These are phyloP conservation scores for Skeletonema tropicum DNA, from an alignment of 108 stramenopile species.

Conservation along the genomic window DNA sequence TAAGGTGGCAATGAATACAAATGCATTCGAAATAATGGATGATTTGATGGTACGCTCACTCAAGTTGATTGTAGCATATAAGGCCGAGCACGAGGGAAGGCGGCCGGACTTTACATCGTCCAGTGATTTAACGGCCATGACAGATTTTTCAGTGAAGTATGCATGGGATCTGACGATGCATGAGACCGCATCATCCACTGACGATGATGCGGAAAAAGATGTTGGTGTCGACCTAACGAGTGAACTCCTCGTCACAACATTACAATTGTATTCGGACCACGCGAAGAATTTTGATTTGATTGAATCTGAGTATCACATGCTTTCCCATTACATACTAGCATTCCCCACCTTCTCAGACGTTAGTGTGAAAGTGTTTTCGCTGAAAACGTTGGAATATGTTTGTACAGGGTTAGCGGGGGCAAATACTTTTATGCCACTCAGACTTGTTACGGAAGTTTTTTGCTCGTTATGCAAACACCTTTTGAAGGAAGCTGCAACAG, in stretches of 20 bases:
- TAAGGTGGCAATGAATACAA: conserved; percentile 65
- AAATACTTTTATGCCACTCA: conserved; percentile 73
- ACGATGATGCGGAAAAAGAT: conserved; percentile 34
- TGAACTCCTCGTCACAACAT: conserved; percentile 79
- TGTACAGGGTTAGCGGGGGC: conserved; percentile 81
- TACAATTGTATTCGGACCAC: conserved; percentile 93
- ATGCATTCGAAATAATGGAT: conserved; percentile 80
- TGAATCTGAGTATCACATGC: conserved; percentile 78
- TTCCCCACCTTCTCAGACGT: conserved; percentile 85
- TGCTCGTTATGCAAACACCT: conserved; percentile 77
- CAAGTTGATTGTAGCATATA: conserved; percentile 65
- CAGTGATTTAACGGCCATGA: conserved; percentile 39
- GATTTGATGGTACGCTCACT: conserved; percentile 75
- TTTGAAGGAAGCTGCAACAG: conserved; percentile 43
- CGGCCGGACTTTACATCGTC: conserved; percentile 45
- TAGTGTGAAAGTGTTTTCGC: conserved; percentile 86
- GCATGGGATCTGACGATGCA: conserved; percentile 42
- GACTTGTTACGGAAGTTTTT: conserved; percentile 81
- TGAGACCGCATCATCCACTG: background rate
- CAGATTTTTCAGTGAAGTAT: conserved; percentile 56
- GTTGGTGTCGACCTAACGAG: conserved; percentile 45
- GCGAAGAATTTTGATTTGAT: conserved; percentile 86
- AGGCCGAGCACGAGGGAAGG: conserved; percentile 49
- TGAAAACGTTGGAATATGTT: conserved; percentile 93
- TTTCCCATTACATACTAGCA: conserved; percentile 82